These are phyloP conservation scores for Amauroascus verrucosus DNA, from an alignment of 2,329 filamentous ascomycete genomes.

Conservation along the genomic window DNA sequence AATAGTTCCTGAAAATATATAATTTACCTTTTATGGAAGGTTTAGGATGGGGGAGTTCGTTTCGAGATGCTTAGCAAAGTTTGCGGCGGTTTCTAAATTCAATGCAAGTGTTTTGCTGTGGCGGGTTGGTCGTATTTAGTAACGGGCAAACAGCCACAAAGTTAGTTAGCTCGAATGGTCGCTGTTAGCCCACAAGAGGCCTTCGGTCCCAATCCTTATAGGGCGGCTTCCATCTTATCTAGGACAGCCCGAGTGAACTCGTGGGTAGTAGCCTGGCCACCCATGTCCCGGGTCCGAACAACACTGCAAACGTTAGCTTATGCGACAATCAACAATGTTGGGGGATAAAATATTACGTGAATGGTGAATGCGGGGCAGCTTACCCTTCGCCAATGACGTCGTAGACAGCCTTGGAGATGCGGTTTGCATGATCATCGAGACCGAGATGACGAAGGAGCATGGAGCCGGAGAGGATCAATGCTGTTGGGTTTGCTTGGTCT, in stretches of 20 bases:
- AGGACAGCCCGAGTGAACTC: constrained; percentile 92
- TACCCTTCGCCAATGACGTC: constrained; percentile 83
- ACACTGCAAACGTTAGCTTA: constrained; percentile 13
- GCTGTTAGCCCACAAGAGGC: neutral
- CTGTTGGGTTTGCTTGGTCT: constrained; percentile 97
- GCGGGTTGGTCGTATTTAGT: neutral
- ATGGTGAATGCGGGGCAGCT: constrained; percentile 30
- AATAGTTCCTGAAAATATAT: neutral
- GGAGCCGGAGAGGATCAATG: constrained; percentile 84
- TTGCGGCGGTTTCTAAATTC: neutral
- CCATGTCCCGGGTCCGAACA: constrained; percentile 88
- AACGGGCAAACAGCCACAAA: neutral
- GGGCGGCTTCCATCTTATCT: constrained; percentile 75
- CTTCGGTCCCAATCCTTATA: constrained; percentile 40
- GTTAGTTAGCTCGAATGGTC: neutral
- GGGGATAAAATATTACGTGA: neutral
- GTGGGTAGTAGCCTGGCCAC: constrained; percentile 76
- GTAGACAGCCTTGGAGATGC: constrained; percentile 75
- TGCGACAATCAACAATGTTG: too few species aligned
- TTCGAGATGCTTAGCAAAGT: neutral
- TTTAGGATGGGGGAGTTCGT: neutral
- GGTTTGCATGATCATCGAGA: constrained; percentile 95
- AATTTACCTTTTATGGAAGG: neutral
- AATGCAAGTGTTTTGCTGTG: neutral
- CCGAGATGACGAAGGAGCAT: constrained; percentile 97